Evolutionary conservation across 495 filamentous ascomycete genomes (phyloP).

Genomic region (Hamigera avellanea): DNA sequence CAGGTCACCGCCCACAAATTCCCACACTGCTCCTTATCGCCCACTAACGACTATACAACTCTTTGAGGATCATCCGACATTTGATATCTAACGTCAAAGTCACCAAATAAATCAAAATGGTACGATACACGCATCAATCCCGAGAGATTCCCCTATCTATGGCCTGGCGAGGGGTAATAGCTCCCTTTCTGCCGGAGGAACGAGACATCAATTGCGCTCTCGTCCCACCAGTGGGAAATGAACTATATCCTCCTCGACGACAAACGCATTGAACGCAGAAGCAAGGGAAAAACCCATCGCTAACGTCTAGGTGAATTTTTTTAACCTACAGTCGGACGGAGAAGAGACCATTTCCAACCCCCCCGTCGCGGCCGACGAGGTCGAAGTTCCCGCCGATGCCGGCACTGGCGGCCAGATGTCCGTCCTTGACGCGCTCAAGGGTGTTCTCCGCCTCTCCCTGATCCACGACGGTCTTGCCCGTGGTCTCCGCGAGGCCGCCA

Average conservation of each 20-base stretch:
- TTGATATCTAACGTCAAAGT: slow-evolving; percentile 19
- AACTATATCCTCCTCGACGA: no score
- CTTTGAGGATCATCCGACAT: slow-evolving; percentile 58
- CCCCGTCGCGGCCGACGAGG: slow-evolving; percentile 67
- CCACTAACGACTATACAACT: slow-evolving; percentile 22
- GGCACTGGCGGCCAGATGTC: slow-evolving; percentile 85
- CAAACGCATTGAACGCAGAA: no score
- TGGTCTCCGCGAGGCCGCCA: slow-evolving; percentile 92
- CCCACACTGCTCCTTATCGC: slow-evolving; percentile 10
- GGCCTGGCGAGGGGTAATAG: no score
- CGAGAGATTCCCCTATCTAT: background rate
- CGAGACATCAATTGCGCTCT: background rate
- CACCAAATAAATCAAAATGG: slow-evolving; percentile 30
- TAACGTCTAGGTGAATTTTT: no score
- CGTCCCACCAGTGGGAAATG: no score
- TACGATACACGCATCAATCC: slow-evolving; percentile 9
- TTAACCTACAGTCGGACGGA: slow-evolving; percentile 62
- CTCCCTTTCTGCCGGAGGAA: background rate
- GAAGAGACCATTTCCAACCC: slow-evolving; percentile 71
- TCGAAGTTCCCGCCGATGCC: slow-evolving; percentile 82
- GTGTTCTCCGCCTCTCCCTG: slow-evolving; percentile 89
- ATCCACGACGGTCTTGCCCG: slow-evolving; percentile 99
- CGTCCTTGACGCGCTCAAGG: slow-evolving; percentile 95
- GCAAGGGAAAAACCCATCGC: no score
- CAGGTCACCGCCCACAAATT: slow-evolving; percentile 12